Base-by-base conservation (phyloP, 2,329 filamentous ascomycete species). In the Claviceps sp. region DNA sequence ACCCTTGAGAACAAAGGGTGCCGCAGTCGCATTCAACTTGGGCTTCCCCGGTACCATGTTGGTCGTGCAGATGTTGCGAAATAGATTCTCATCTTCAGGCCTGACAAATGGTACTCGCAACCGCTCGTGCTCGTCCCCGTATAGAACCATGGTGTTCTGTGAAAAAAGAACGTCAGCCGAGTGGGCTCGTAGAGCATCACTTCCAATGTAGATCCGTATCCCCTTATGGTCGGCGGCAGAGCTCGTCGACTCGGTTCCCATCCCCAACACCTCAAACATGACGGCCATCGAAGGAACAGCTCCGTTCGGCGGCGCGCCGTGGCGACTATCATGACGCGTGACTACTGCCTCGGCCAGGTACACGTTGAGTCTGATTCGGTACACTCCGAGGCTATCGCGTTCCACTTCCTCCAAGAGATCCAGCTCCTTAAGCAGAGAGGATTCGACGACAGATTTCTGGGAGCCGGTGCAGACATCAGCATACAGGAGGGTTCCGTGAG, bases 101-200 rank as follows among this genome's bases (percentile, higher is more conserved):
- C 93, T 82, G 42, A 95, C 89, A 58, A 98, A 85, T 2, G 93
- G 93, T 38, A 98, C 84, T 16, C 87, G 89, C 13, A 97, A 73
- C 62, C 91, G 93, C 64, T 87, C 89, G 46, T 85, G 80, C 54
- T 95, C 88, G 62, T 89, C 86, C 59, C 94, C 88, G 59, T 89
- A 90, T 30, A 97, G 73, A 0, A 86, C 85, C 73, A 98, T 81
- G 57, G 85, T 85, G 62, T 95, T 95, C 57, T 90, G 87, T 0
- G 93, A 97, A 60, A 98, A 88, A 22, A 97, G 71, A 11, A 98
- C 77, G 64, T 97, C 93, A 24, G 89, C 91, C 58, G 87, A 95
- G 63, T 95, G 88, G 10, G 85, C 77, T 56, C 90, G 81, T 52
- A 98, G 74, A 14, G 88, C 80, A 66, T 97, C 91, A 62, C 89